Conservation (phyloP, 768 basidiomycete genomes). For the Calocera viscosa region DNA sequence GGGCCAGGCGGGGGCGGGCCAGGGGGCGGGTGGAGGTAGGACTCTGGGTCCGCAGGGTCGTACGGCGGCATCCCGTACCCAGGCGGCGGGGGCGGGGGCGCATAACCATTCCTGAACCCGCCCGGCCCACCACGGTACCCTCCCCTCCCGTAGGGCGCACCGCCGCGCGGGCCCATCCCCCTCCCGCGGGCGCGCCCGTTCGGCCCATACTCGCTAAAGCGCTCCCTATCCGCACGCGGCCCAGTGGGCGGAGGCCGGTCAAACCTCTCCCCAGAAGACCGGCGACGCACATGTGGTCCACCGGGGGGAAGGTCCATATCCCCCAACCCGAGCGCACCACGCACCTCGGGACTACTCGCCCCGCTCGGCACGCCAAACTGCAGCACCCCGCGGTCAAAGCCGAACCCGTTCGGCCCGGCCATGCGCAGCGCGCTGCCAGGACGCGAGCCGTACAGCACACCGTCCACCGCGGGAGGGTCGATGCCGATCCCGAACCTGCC, state of each 20-base stretch:
- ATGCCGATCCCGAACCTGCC: conserved; percentile 6
- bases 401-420: neutral
- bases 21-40: neutral
- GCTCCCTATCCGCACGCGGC: neutral
- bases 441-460: neutral
- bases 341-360: neutral
- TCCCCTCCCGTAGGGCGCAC: neutral
- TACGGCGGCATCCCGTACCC: neutral
- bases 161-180: neutral
- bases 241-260: neutral
- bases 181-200: neutral
- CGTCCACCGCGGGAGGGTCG: no score
- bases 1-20: neutral
- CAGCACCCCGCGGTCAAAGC: neutral
- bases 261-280: neutral
- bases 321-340: neutral
- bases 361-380: neutral
- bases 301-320: neutral
- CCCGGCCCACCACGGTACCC: neutral
- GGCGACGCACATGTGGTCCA: neutral
- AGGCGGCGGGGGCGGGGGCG: neutral
- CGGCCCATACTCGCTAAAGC: neutral
- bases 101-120: neutral
- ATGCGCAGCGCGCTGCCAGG: neutral
- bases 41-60: neutral